Evolutionary conservation across 768 basidiomycete genomes (phyloP), one percentile per base, ranked within the genome.

Genomic region (Mrakia frigida): DNA sequence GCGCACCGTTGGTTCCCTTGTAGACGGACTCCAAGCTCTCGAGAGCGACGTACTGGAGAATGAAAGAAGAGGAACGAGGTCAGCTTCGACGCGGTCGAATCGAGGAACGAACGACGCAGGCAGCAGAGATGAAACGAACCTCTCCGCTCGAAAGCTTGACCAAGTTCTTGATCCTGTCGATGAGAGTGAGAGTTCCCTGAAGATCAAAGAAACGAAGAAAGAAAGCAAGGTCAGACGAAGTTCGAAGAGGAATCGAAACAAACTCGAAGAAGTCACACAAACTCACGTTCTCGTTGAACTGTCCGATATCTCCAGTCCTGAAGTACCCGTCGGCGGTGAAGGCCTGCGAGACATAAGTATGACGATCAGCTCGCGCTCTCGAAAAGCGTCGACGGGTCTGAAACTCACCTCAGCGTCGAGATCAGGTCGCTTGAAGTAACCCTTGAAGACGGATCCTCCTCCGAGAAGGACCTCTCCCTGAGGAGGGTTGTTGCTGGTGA

Each of bases 141-240:
- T 73, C 72, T 35, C 82, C 82, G 60, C 80, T 79, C 37, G 72
- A 70, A 52, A 81, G 71, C 77, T 81, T 80, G 77, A 82, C 81
- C 11, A 83, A 78, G 73, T 83, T 82, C 79, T 83, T 83, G 78
- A 82, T 80, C 31, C 83, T 77, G 63, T 83, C 83, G 39, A 83
- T 80, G 31, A 83, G 74, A 18, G 75, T 75, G 35, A 83, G 77
- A 1, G 82, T 82, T 21, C 83, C 83, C 46, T 50, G 46, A 50
- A 50, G 43, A 46, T 10, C 9, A 14, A 46, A 50, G 46, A 50
- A 50, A 21, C 16, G 46, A 9, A 46, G 43, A 16, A 10, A 9
- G 46, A 2, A 50, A 21, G 46, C 16, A 50, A 16, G 14, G 21
- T 50, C 46, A 50, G 46, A 5, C 46, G 46, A 18, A 1, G 46